Percentiles rank a stretch among this genome's conserved stretches.
Conservation (phyloP, 257 asterid species). For the Plantago elongata region DNA sequence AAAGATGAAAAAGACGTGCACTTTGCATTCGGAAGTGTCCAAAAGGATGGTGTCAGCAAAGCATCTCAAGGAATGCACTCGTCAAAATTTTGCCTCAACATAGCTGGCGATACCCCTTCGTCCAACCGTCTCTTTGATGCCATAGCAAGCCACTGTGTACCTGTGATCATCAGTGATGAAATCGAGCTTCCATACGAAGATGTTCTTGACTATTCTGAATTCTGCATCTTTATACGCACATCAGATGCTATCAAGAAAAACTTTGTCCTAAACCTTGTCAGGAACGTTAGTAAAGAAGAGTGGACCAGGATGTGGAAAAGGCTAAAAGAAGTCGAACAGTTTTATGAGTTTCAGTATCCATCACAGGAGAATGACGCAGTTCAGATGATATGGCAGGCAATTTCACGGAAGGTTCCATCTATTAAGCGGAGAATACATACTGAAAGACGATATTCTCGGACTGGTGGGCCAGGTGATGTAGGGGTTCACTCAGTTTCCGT, state of each 20-base stretch:
- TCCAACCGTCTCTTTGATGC: constrained; percentile 67
- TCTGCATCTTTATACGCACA: constrained; percentile 42
- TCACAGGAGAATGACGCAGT: constrained; percentile 49
- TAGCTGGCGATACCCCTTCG: constrained; percentile 70
- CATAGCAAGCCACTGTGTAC: constrained; percentile 60
- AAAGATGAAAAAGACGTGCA: constrained; percentile 54
- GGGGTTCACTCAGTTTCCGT: constrained; percentile 15
- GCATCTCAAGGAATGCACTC: constrained; percentile 52
- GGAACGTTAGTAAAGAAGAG: constrained; percentile 39
- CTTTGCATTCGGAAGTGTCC: constrained; percentile 51
- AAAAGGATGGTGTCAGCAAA: constrained; percentile 35
- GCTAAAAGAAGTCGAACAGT: constrained; percentile 39
- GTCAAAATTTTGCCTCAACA: constrained; percentile 67
- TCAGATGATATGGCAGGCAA: constrained; percentile 63
- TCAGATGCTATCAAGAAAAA: constrained; percentile 39
- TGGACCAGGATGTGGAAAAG: constrained; percentile 55
- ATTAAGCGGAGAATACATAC: constrained; percentile 29
- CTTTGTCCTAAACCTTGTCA: constrained; percentile 36
- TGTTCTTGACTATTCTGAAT: constrained; percentile 47
- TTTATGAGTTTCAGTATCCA: constrained; percentile 45
- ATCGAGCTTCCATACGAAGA: constrained; percentile 62
- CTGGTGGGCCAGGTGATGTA: neutral
- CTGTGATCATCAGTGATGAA: constrained; percentile 49
- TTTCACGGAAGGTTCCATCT: constrained; percentile 39
- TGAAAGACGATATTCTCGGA: constrained; percentile 23